phyloP scores from a whole-genome alignment of 2,329 filamentous ascomycete species.

The Colletotrichum magnum region DNA sequence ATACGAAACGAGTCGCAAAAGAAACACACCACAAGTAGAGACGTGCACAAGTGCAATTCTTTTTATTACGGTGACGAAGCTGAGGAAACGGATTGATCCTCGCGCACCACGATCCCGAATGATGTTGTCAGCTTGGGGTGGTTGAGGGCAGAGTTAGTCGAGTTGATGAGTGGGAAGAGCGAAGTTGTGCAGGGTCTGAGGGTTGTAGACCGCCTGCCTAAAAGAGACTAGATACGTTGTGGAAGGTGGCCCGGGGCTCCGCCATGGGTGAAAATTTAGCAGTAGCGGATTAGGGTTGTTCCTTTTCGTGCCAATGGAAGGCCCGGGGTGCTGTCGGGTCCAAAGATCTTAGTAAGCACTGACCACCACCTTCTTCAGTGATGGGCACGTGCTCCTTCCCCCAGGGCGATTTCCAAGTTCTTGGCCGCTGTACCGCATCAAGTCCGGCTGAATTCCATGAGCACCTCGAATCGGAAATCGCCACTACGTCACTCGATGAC shows the following conservation, averaged over 20 bases:
- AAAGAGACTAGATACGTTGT: conserved; percentile 19
- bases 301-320: neutral
- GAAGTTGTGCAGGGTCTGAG: conserved; percentile 33
- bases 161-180: neutral
- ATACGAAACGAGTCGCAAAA: neutral
- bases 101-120: neutral
- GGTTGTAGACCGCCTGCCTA: conserved; percentile 40
- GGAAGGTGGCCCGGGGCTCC: conserved; percentile 3
- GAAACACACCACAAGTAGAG: neutral
- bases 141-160: conserved; percentile 20
- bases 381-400: conserved; percentile 6
- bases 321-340: no score
- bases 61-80: neutral
- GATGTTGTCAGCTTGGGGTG: conserved; percentile 18
- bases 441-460: neutral
- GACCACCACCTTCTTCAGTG: neutral
- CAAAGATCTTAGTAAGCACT: neutral
- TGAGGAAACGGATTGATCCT: neutral
- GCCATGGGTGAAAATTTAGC: conserved; percentile 15
- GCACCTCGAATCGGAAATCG: neutral
- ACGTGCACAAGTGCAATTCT: neutral
- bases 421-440: neutral
- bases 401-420: neutral
- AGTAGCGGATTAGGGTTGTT: neutral
- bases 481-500: conserved; percentile 7